Evolutionary conservation across 495 filamentous ascomycete species (phyloP).

Genomic region (Margaritispora aquatica): DNA sequence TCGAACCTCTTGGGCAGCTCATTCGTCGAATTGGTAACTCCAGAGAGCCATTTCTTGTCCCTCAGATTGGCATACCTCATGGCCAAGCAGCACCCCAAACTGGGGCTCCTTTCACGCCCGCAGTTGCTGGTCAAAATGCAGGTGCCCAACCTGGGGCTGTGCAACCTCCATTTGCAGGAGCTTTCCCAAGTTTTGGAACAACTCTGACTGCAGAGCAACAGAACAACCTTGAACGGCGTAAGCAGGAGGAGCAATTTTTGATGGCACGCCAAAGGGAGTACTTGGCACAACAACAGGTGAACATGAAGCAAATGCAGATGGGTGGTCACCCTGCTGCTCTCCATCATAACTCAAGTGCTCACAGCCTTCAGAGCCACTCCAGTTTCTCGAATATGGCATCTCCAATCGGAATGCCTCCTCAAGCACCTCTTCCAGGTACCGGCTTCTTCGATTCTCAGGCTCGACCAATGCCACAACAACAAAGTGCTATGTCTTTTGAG

Average conservation of each 20-base stretch:
- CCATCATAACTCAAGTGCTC: conserved; percentile 89
- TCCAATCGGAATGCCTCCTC: conserved; percentile 70
- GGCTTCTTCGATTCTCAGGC: conserved; percentile 64
- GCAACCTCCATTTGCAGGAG: conserved; percentile 90
- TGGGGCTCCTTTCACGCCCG: conserved; percentile 31
- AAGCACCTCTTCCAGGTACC: conserved; percentile 54
- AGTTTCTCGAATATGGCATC: conserved; percentile 90
- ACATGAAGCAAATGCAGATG: conserved; percentile 67
- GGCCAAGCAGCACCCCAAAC: conserved; percentile 51
- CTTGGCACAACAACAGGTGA: conserved; percentile 77
- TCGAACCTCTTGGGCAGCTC: conserved; percentile 91
- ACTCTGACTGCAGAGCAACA: conserved; percentile 96
- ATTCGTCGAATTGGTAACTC: conserved; percentile 97
- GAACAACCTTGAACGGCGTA: conserved; percentile 89
- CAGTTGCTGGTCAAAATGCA: conserved; percentile 36
- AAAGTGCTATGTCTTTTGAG: conserved; percentile 28
- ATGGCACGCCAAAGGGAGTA: conserved; percentile 94
- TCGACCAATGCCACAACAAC: conserved; percentile 20
- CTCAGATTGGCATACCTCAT: conserved; percentile 90
- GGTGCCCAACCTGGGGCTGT: conserved; percentile 51
- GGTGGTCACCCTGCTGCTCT: conserved; percentile 56
- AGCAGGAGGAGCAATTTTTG: conserved; percentile 96
- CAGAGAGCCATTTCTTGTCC: conserved; percentile 92
- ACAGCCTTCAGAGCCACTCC: conserved; percentile 92
- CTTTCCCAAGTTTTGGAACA: conserved; percentile 96